These are phyloP conservation scores for Iberis pinnata DNA, from an alignment of 345 rosid species.

Conservation along the genomic window DNA sequence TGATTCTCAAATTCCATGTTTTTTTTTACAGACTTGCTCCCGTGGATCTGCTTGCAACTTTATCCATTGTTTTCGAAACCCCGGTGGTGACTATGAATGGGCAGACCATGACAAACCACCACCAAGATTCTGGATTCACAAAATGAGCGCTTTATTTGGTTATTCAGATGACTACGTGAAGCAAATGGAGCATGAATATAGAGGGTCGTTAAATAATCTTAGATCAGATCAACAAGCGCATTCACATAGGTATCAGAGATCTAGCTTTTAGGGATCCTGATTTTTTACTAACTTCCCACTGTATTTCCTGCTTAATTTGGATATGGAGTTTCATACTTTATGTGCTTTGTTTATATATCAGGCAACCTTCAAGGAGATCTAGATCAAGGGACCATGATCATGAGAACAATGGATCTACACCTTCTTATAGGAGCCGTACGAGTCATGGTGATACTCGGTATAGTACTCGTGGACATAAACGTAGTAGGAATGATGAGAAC, in stretches of 20 bases:
- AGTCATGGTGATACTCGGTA: constrained; percentile 23
- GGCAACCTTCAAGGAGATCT: constrained; percentile 46
- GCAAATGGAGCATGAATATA: constrained; percentile 34
- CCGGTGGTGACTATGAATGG: constrained; percentile 99
- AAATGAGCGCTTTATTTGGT: constrained; percentile 86
- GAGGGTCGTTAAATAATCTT: constrained; percentile 28
- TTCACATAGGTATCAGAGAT: constrained; percentile 34
- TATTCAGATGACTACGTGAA: constrained; percentile 46
- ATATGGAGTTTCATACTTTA: constrained; percentile 11
- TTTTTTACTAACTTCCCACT: background rate
- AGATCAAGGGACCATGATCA: constrained; percentile 36
- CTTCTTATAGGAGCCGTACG: constrained; percentile 29
- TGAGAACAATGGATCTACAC: constrained; percentile 11
- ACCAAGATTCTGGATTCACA: constrained; percentile 76
- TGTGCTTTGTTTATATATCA: constrained; percentile 26
- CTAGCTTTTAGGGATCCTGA: constrained; percentile 5
- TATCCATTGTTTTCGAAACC: constrained; percentile 91
- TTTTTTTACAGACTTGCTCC: constrained; percentile 65
- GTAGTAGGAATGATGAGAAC: constrained; percentile 11
- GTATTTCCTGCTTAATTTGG: constrained; percentile 4
- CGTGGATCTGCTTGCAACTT: constrained; percentile 92
- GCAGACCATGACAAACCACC: constrained; percentile 93
- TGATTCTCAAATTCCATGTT: constrained; percentile 14
- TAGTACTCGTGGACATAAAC: constrained; percentile 11
- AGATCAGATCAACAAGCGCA: constrained; percentile 26